Percentiles rank a stretch among this genome's conserved stretches.
These are phyloP conservation scores for Malassezia psittaci DNA, from an alignment of 1,284 basidiomycete species.

Conservation along the genomic window DNA sequence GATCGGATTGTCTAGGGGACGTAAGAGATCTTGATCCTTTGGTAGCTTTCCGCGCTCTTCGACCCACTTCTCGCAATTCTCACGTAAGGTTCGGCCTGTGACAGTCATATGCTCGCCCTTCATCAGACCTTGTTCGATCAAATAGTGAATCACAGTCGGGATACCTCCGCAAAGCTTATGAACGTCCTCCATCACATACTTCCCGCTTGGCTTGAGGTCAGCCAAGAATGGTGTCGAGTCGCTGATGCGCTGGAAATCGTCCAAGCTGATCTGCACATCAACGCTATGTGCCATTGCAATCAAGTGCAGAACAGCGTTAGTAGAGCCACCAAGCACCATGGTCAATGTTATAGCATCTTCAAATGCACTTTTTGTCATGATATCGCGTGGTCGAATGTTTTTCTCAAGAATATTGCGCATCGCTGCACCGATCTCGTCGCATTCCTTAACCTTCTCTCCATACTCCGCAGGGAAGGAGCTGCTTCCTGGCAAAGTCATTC, in stretches of 20 bases:
- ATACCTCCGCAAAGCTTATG: conserved; percentile 40
- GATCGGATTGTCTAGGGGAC: conserved; percentile 37
- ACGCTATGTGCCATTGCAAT: conserved; percentile 45
- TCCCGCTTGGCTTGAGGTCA: conserved; percentile 45
- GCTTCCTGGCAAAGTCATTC: conserved; percentile 45
- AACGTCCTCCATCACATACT: conserved; percentile 48
- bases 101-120: conserved; percentile 47
- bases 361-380: conserved; percentile 42
- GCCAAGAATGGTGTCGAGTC: conserved; percentile 45
- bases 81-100: conserved; percentile 40
- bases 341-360: conserved; percentile 45
- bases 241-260: conserved; percentile 45
- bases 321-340: conserved; percentile 45
- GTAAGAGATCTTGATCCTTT: conserved; percentile 35
- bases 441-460: conserved; percentile 41
- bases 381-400: conserved; percentile 43
- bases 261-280: conserved; percentile 35
- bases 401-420: conserved; percentile 44
- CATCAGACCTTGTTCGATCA: conserved; percentile 50
- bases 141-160: conserved; percentile 51
- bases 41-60: conserved; percentile 49
- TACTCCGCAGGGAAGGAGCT: conserved; percentile 45
- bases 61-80: conserved; percentile 56
- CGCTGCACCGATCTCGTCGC: conserved; percentile 32
- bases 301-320: conserved; percentile 44